phyloP scores from a whole-genome alignment of 306 rosid species.

The Trifolium repens region DNA sequence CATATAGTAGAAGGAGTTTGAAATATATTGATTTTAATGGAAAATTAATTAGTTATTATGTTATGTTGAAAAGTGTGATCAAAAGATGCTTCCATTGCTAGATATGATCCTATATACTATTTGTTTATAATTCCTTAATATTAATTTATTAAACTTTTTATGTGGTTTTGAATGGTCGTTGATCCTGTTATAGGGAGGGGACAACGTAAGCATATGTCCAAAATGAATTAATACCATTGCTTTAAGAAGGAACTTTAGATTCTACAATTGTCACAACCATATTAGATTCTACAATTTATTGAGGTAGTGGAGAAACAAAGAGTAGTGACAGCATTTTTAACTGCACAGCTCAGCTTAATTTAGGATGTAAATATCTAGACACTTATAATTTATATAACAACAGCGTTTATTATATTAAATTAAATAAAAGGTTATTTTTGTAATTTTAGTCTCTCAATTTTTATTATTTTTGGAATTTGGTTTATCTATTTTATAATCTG shows the following conservation, averaged over 20 bases:
- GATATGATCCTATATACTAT: slow-evolving; percentile 11
- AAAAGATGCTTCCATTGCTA: slow-evolving; percentile 31
- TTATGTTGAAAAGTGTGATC: slow-evolving; percentile 30
- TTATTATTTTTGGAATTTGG: no score
- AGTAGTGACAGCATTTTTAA: no score
- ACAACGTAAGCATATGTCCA: slow-evolving; percentile 43
- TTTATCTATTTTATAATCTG: no score
- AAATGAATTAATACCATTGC: slow-evolving; percentile 44
- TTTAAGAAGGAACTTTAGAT: slow-evolving; percentile 41
- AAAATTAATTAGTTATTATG: slow-evolving; percentile 11
- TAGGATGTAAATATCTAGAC: no score
- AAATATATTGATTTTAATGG: slow-evolving; percentile 12
- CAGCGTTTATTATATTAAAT: no score
- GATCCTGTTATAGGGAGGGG: not conserved
- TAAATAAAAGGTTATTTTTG: no score
- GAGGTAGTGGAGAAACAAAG: not conserved
- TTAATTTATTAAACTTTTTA: not conserved
- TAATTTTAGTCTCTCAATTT: no score
- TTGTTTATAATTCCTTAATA: not conserved
- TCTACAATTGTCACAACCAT: slow-evolving; percentile 42
- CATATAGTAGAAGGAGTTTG: not conserved
- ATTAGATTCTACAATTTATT: not conserved
- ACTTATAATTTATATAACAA: no score
- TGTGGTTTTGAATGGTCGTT: slow-evolving; percentile 38
- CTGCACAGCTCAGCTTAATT: no score